A percentile compares a stretch with the other conserved stretches of the same genome.
Evolutionary conservation across 208 protist species (phyloP).

Genomic region (Crithidia fasciculata): DNA sequence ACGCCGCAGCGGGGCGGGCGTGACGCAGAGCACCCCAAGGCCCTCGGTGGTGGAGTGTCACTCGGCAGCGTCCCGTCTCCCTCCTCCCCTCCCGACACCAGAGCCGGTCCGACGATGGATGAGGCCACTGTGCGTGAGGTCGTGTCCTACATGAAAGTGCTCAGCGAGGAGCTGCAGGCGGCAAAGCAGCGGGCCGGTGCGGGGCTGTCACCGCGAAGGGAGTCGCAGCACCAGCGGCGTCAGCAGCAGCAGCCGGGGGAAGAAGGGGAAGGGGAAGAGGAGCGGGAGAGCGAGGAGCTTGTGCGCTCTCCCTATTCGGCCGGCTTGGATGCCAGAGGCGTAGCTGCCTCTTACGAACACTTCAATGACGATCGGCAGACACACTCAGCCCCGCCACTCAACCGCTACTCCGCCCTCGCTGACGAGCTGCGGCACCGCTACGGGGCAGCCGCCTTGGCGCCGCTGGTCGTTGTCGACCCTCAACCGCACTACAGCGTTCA

Average conservation of each 20-base stretch:
- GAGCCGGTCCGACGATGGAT: conserved; percentile 19
- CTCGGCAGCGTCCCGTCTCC: not conserved
- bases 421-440: conserved; percentile 34
- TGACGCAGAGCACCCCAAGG: not conserved
- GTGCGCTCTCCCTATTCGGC: conserved; percentile 7
- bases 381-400: not conserved
- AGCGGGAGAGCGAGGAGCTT: not conserved
- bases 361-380: not conserved
- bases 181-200: conserved; percentile 12
- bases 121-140: conserved; percentile 50
- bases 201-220: not conserved
- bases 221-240: conserved; percentile 12
- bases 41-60: not conserved
- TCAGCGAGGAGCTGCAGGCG: conserved; percentile 64
- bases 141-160: conserved; percentile 64
- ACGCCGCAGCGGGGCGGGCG: not conserved
- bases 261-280: not conserved
- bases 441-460: conserved; percentile 8
- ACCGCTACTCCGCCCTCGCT: conserved; percentile 20
- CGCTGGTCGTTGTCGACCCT: conserved; percentile 35
- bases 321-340: not conserved
- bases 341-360: not conserved
- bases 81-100: conserved; percentile 8
- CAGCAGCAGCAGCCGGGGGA: not conserved
- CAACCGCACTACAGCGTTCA: conserved; percentile 1